Conservation (phyloP, 768 basidiomycete genomes). For the Chiua virens region DNA sequence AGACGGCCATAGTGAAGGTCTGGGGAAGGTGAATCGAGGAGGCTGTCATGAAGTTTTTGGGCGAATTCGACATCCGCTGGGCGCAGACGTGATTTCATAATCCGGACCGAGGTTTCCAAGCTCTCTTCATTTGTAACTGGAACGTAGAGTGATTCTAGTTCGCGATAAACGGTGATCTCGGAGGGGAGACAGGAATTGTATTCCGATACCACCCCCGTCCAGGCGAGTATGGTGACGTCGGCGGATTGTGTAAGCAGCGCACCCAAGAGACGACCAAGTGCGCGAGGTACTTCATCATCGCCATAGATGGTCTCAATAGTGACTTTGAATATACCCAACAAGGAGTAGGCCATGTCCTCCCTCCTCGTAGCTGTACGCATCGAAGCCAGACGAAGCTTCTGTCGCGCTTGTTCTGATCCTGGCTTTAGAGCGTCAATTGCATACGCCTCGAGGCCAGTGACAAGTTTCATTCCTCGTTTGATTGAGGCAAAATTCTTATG, state of each 20-base stretch:
- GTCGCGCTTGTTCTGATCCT: slow-evolving; percentile 4
- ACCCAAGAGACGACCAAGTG: slow-evolving; percentile 20
- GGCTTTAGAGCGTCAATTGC: slow-evolving; percentile 7
- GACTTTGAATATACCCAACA: slow-evolving; percentile 23
- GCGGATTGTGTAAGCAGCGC: slow-evolving; percentile 12
- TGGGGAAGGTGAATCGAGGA: slow-evolving; percentile 4
- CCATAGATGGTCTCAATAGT: slow-evolving; percentile 21
- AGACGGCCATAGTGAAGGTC: slow-evolving; percentile 12
- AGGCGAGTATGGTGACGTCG: slow-evolving; percentile 16
- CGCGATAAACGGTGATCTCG: slow-evolving; percentile 13
- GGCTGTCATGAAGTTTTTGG: slow-evolving; percentile 3
- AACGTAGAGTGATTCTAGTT: not conserved
- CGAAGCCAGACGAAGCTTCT: slow-evolving; percentile 25
- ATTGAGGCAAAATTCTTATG: slow-evolving; percentile 13
- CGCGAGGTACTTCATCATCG: slow-evolving; percentile 16
- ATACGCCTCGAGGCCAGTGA: slow-evolving; percentile 6
- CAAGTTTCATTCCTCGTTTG: slow-evolving; percentile 13
- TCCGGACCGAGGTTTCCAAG: not conserved
- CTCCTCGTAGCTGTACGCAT: slow-evolving; percentile 11
- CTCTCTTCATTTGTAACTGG: not conserved
- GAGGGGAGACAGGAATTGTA: slow-evolving; percentile 24
- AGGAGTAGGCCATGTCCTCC: slow-evolving; percentile 27
- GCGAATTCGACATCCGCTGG: not conserved
- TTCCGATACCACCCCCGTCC: slow-evolving; percentile 16
- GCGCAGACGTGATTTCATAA: not conserved